Conservation (phyloP, 371 early-diverging fungal species). For the Zychaea mexicana region DNA sequence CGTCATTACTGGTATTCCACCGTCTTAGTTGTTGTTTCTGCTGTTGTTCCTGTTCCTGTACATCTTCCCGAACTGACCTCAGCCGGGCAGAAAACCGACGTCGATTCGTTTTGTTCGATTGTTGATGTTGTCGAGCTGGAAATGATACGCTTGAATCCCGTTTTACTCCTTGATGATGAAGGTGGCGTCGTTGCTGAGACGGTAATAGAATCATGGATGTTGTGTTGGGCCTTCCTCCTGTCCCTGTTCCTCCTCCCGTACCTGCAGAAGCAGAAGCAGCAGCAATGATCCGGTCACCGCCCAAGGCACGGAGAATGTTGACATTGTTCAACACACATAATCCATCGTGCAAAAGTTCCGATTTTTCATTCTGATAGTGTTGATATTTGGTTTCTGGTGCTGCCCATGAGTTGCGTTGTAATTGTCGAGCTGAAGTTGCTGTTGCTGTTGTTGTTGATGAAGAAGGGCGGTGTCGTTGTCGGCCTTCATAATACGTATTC, state of each 20-base stretch:
- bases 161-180: background rate
- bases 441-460: background rate
- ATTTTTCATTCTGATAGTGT: background rate
- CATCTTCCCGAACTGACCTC: background rate
- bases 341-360: slow-evolving; percentile 2
- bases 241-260: background rate
- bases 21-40: background rate
- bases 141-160: slow-evolving; percentile 9
- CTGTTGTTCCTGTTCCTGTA: background rate
- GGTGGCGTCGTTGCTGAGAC: background rate
- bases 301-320: slow-evolving; percentile 14
- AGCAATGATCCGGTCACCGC: too few species aligned
- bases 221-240: too few species aligned
- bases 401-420: background rate
- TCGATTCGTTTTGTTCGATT: background rate
- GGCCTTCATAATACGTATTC: too few species aligned
- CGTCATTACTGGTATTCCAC: too few species aligned
- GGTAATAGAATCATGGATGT: background rate
- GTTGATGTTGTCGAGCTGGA: background rate
- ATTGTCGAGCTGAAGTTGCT: background rate
- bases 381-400: background rate
- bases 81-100: background rate
- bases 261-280: background rate
- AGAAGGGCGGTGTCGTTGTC: background rate
- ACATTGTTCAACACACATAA: slow-evolving; percentile 6